Evolutionary conservation across 306 rosid species (phyloP), one percentile per base, ranked within the genome.

Genomic region (Mucuna pruriens): DNA sequence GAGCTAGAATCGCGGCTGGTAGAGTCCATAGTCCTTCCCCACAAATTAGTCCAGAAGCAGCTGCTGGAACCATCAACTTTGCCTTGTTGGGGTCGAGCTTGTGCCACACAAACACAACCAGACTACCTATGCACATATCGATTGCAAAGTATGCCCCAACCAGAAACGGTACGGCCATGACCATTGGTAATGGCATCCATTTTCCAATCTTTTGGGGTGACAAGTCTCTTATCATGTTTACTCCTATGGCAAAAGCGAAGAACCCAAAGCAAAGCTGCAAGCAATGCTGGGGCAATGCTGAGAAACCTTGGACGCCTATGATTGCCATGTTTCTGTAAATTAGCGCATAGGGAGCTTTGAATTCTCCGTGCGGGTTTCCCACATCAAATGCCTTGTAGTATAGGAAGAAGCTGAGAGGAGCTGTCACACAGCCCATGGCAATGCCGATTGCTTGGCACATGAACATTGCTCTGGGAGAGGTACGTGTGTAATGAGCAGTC

Each of bases 21-120:
- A 95, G 92, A 69, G 91, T 93, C 96, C 99, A 95, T 31, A 95
- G 60, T 75, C 99, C 99, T 86, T 95, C 98, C 19, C 99, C 99
- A 39, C 99, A 95, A 51, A 93, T 95, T 16, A 95, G 86, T 33
- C 99, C 98, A 26, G 98, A 95, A 33, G 99, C 99, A 67, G 88
- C 88, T 1, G 93, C 97, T 0, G 99, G 98, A 81, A 91, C 82
- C 99, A 91, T 84, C 45, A 81, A 71, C 82, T 86, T 87, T 7
- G 99, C 96, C 79, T 70, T 89, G 68, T 83, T 86, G 26, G 82
- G 3, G 45, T 90, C 78, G 13, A 95, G 15, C 83, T 82, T 91
- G 73, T 84, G 84, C 96, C 90, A 89, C 73, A 81, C 68, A 52
- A 91, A 95, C 74, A 93, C 98, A 26, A 90, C 71, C 71, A 91